Conservation (phyloP, 495 filamentous ascomycete species). For the Aspergillus cavernicola region DNA sequence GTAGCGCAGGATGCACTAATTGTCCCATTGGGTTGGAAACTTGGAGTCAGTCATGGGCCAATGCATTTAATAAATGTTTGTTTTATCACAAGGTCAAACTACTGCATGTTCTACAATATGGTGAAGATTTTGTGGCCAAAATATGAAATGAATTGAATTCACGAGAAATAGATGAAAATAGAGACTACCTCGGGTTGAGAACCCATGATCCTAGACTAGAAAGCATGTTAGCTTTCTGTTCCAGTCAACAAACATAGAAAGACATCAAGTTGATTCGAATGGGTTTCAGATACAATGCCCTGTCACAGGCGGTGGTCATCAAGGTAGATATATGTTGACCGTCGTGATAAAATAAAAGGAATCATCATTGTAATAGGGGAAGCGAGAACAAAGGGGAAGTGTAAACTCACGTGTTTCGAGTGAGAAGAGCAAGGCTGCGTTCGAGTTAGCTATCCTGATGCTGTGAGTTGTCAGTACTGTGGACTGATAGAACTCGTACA, state of each 20-base stretch:
- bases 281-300: constrained; percentile 63
- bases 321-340: constrained; percentile 91
- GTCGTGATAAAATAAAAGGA: constrained; percentile 80
- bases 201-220: too few species aligned
- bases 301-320: constrained; percentile 91
- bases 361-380: constrained; percentile 67
- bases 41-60: too few species aligned
- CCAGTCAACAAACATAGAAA: not conserved
- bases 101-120: constrained; percentile 2
- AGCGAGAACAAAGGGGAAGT: constrained; percentile 1
- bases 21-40: constrained; percentile 7
- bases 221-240: constrained; percentile 1
- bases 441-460: not conserved
- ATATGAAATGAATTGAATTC: not conserved
- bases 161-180: too few species aligned
- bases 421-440: not conserved
- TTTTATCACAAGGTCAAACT: constrained; percentile 2
- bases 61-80: too few species aligned
- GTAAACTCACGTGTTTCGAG: constrained; percentile 22
- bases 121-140: not conserved
- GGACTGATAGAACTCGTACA: constrained; percentile 11
- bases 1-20: constrained; percentile 7
- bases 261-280: not conserved
- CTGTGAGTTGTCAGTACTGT: constrained; percentile 7
- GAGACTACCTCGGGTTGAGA: too few species aligned